A percentile compares a stretch with the other conserved stretches of the same genome.
Evolutionary conservation across 139 green algal species (phyloP).

Genomic region (Chlamydomonas eustigma): DNA sequence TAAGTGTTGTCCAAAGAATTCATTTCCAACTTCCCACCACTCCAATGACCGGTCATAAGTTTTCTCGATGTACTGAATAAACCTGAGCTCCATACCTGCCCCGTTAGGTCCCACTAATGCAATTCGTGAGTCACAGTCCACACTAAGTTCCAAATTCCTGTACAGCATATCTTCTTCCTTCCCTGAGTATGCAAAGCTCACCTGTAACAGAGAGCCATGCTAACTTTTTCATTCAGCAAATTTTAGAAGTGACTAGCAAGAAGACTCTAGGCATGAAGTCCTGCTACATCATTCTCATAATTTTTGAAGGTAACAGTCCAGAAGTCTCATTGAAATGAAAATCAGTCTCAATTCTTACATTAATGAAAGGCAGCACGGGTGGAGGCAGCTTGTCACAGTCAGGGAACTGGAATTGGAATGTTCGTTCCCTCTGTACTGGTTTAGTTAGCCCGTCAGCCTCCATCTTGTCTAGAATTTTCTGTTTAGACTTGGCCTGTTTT

Average conservation of each 20-base stretch:
- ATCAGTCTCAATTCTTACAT: constrained; percentile 58
- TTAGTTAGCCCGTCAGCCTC: constrained; percentile 49
- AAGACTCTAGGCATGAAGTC: too few species aligned
- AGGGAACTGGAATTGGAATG: constrained; percentile 63
- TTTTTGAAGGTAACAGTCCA: too few species aligned
- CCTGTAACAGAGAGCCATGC: too few species aligned
- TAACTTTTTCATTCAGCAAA: too few species aligned
- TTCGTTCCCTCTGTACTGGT: constrained; percentile 52
- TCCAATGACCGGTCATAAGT: too few species aligned
- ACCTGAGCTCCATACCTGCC: too few species aligned
- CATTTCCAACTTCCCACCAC: too few species aligned
- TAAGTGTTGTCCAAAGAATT: too few species aligned
- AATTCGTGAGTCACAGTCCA: constrained; percentile 92
- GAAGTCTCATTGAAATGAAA: too few species aligned
- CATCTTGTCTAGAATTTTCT: constrained; percentile 52
- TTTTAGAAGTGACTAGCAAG: too few species aligned
- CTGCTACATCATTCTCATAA: too few species aligned
- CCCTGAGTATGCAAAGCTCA: constrained; percentile 6
- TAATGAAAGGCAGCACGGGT: constrained; percentile 66
- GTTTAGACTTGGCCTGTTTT: constrained; percentile 77
- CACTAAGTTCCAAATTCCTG: constrained; percentile 78
- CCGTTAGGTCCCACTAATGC: constrained; percentile 92
- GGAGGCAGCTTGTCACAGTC: constrained; percentile 74
- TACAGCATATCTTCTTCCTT: constrained; percentile 30
- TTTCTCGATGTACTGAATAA: too few species aligned